These are phyloP conservation scores for Stachybotrys echinatus DNA, from an alignment of 2,329 filamentous ascomycete species.

Conservation along the genomic window DNA sequence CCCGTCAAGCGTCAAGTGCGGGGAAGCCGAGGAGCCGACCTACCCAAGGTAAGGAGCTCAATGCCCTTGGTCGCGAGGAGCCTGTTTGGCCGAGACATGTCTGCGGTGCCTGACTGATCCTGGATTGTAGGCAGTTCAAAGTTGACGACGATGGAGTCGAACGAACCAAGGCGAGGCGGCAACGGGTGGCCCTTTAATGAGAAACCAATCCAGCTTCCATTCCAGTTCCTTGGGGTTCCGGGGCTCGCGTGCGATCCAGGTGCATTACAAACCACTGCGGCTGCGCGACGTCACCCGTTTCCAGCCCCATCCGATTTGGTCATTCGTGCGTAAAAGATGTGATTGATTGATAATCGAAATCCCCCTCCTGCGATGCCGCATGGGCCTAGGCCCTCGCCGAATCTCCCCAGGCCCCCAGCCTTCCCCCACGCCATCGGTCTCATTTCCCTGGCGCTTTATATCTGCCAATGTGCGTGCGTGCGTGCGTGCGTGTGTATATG, in stretches of 20 bases:
- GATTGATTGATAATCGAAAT: not conserved
- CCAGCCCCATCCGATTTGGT: not conserved
- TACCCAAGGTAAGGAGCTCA: constrained; percentile 55
- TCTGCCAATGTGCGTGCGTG: too few relatives aligned
- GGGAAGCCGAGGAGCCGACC: constrained; percentile 3
- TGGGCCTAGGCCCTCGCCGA: too few relatives aligned
- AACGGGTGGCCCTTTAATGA: too few relatives aligned
- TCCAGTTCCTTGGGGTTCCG: too few relatives aligned
- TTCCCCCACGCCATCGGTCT: too few relatives aligned
- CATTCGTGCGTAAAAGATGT: not conserved
- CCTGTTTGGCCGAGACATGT: constrained; percentile 37
- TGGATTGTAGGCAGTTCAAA: too few relatives aligned
- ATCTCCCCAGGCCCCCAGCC: too few relatives aligned
- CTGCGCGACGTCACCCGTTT: not conserved
- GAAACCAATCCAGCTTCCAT: too few relatives aligned
- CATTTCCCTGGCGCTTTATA: not conserved
- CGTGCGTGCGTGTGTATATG: too few relatives aligned
- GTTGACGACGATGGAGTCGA: not conserved
- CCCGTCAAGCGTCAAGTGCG: not conserved
- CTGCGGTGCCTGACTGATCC: not conserved
- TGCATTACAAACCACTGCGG: not conserved
- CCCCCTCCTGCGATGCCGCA: too few relatives aligned
- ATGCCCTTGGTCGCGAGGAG: constrained; percentile 59
- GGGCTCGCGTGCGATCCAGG: too few relatives aligned
- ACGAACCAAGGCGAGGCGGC: too few relatives aligned